Evolutionary conservation across 305 asterid species (phyloP).

Genomic region (Fraxinus sp.): DNA sequence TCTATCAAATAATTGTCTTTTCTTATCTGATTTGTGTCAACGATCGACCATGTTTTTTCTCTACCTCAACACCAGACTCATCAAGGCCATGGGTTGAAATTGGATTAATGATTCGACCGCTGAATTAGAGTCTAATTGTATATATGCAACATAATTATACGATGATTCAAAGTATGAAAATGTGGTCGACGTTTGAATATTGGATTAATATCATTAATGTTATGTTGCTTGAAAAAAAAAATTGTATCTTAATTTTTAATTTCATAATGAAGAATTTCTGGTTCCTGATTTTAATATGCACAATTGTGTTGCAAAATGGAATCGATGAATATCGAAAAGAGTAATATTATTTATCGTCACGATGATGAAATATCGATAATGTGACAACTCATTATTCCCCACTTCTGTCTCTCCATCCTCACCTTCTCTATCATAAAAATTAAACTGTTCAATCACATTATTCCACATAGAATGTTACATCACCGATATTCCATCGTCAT

Average conservation of each 20-base stretch:
- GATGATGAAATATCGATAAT: too few species aligned
- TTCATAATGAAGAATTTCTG: neutral
- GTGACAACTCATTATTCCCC: too few species aligned
- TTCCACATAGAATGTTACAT: too few species aligned
- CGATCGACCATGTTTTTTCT: neutral
- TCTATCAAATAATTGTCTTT: neutral
- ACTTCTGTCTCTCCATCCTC: too few species aligned
- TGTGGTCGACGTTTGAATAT: neutral
- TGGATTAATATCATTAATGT: too few species aligned
- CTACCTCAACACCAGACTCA: neutral
- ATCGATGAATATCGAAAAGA: neutral
- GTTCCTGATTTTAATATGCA: neutral
- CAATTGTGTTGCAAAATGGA: neutral
- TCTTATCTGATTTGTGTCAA: neutral
- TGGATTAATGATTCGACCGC: neutral
- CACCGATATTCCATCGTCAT: too few species aligned
- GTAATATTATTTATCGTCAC: too few species aligned
- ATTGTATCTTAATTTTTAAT: neutral
- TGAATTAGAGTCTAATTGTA: neutral
- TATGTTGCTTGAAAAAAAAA: neutral
- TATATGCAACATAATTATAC: neutral
- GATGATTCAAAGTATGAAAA: neutral
- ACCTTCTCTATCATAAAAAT: neutral
- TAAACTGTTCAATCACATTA: neutral
- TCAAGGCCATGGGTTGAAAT: neutral